Evolutionary conservation across 352 stramenopile genomes (phyloP), one percentile per base, ranked within the genome.

Genomic region (Aphanomyces stellatus): DNA sequence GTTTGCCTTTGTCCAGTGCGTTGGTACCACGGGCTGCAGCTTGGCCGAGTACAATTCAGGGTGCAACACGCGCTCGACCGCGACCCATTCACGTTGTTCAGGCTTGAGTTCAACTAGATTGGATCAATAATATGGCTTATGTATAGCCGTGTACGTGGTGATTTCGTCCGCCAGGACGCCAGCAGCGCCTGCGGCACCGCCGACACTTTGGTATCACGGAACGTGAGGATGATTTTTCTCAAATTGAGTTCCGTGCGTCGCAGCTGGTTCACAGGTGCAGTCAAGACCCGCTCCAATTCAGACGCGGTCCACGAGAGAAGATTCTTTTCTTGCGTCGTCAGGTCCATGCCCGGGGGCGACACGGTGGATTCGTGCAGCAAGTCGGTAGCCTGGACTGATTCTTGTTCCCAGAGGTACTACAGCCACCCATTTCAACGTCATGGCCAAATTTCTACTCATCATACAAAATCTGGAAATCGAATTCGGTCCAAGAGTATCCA

Each of bases 401-500:
- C 62, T 40, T 46, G 24, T 28, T 93, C 84, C 84, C 82, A 93
- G 10, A 83, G 74, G 71, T 91, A 93, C 48, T 67, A 65, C 19
- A 1, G 24, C 46, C 25, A 61, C 19, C 11, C 11, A 30, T 63
- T 8, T 63, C 10, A 1, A 10, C 41, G 1, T 28, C 1, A 25
- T 4, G 22, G 11, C 24, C 19, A 53, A 1, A 53, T n/a, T n/a
- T n/a, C 4, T 49, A 53, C 13, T 24, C 24, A 37, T 37, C 46
- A 4, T 67, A 67, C 60, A 2, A 79, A 49, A 22, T 74, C 71
- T 7, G 84, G 82, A 27, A 88, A 73, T 8, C 85, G 60, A 34
- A 91, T 86, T 11, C 84, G 80, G 62, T 93, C 84, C 0, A 93
- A 60, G 3, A 93, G 17, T 5, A 93, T 68, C 84, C 84, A 93